These are phyloP conservation scores for Clarireedia sp. DNA, from an alignment of 2,329 filamentous ascomycete species.

Conservation along the genomic window DNA sequence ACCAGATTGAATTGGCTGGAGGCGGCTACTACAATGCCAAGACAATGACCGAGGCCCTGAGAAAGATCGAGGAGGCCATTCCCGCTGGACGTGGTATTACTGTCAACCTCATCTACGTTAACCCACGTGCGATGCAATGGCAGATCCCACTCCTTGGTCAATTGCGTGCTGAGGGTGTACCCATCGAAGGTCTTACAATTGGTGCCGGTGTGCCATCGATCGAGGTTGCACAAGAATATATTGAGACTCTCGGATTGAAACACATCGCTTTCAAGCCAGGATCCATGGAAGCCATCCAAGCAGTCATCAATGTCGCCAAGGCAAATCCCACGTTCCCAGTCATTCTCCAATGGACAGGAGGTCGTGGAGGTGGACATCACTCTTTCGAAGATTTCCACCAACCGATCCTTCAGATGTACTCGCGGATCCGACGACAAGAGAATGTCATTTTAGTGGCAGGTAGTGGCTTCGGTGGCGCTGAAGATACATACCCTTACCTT, in stretches of 20 bases:
- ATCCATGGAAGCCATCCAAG: constrained; percentile 78
- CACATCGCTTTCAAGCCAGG: constrained; percentile 94
- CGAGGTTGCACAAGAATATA: constrained; percentile 88
- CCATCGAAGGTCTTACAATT: constrained; percentile 86
- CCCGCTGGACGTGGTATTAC: constrained; percentile 81
- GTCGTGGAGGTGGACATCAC: constrained; percentile 87
- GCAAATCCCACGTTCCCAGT: constrained; percentile 93
- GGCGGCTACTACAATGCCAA: constrained; percentile 83
- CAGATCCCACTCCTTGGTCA: constrained; percentile 79
- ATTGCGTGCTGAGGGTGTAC: constrained; percentile 75
- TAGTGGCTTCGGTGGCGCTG: constrained; percentile 82
- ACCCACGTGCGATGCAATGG: constrained; percentile 83
- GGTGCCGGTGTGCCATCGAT: constrained; percentile 90
- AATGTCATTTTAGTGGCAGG: constrained; percentile 88
- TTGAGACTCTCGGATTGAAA: constrained; percentile 84
- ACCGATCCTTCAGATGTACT: constrained; percentile 85
- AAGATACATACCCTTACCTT: constrained; percentile 88
- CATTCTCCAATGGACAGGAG: constrained; percentile 90
- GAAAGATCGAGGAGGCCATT: constrained; percentile 77
- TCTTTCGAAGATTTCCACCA: constrained; percentile 94
- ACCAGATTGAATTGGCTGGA: constrained; percentile 83
- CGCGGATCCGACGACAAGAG: constrained; percentile 72
- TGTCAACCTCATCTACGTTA: constrained; percentile 86
- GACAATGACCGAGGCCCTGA: constrained; percentile 73
- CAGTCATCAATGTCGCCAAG: constrained; percentile 86